Conservation (phyloP, 2,329 filamentous ascomycete species). For the Spiromastix sp. region DNA sequence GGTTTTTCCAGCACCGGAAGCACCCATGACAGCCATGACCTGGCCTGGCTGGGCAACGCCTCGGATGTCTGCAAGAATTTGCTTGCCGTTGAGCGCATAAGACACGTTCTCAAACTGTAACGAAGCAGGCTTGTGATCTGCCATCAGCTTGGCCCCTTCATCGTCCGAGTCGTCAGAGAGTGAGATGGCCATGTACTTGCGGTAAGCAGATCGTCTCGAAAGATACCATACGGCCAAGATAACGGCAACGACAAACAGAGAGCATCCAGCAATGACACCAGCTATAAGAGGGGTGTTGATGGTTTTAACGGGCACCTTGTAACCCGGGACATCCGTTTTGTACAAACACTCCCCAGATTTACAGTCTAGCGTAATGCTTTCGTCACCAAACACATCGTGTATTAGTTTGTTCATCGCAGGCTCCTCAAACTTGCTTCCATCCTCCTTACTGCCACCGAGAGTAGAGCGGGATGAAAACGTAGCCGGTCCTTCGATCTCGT, state of each 20-base stretch:
- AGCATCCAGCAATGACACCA: conserved; percentile 75
- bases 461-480: conserved; percentile 61
- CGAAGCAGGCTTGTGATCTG: conserved; percentile 82
- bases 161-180: conserved; percentile 80
- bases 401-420: conserved; percentile 90
- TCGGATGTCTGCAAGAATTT: conserved; percentile 69
- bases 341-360: conserved; percentile 86
- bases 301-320: conserved; percentile 74
- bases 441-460: conserved; percentile 45
- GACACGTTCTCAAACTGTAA: conserved; percentile 81
- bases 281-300: conserved; percentile 97
- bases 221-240: conserved; percentile 82
- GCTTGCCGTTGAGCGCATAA: conserved; percentile 78
- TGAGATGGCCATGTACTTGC: conserved; percentile 60
- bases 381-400: conserved; percentile 77
- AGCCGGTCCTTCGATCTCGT: conserved; percentile 79
- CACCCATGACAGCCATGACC: conserved; percentile 94
- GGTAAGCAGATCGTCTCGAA: conserved; percentile 56
- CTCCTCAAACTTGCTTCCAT: conserved; percentile 78
- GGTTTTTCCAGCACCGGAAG: conserved; percentile 93
- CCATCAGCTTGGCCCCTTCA: conserved; percentile 74
- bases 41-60: conserved; percentile 92
- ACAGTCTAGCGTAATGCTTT: conserved; percentile 75
- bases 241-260: conserved; percentile 78
- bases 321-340: conserved; percentile 85